Evolutionary conservation across 2,329 filamentous ascomycete genomes (phyloP), one percentile per base, ranked within the genome.

Genomic region (Talaromyces sp.): DNA sequence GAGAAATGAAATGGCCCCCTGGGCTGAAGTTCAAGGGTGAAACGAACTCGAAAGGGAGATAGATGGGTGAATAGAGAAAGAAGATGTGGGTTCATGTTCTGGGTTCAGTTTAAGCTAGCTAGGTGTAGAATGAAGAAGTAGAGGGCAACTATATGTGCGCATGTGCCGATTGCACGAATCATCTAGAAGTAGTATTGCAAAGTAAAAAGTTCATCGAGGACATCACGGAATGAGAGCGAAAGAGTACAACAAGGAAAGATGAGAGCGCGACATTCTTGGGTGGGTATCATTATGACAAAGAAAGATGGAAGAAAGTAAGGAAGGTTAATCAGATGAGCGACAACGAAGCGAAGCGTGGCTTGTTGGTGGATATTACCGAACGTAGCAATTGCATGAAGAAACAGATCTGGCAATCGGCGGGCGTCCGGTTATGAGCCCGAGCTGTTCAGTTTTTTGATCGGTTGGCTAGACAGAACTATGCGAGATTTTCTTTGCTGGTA

Each of bases 211-310:
- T 52, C 25, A 33, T 54, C n/a, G 50, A 54, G 31, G 28, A 54
- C 50, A 59, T 44, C 57, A 42, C 16, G 35, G 35, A 16, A 42
- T 28, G 16, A 25, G 18, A 14, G 42, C 35, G 14, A 18, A 63
- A 62, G 23, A 37, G 50, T 65, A 65, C 60, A 66, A 46, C 42
- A 50, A 25, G 31, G 23, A 42, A 37, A 1, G 54, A 42, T 57
- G 35, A 42, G 37, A 37, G 23, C 31, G 50, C 50, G 50, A 37
- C 50, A 21, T 42, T 57, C 54, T 57, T 31, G 25, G 54, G 31
- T 57, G 54, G 54, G 54, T 57, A 57, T 57, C 54, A 57, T 57
- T 37, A 57, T 57, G 35, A 28, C 5, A 40, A 42, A 42, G 23
- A 21, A 57, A 56, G 52, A 56, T 37, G 37, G 35, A 39, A 28